phyloP scores from a whole-genome alignment of 2,329 filamentous ascomycete species.

The Colletotrichum phormii region DNA sequence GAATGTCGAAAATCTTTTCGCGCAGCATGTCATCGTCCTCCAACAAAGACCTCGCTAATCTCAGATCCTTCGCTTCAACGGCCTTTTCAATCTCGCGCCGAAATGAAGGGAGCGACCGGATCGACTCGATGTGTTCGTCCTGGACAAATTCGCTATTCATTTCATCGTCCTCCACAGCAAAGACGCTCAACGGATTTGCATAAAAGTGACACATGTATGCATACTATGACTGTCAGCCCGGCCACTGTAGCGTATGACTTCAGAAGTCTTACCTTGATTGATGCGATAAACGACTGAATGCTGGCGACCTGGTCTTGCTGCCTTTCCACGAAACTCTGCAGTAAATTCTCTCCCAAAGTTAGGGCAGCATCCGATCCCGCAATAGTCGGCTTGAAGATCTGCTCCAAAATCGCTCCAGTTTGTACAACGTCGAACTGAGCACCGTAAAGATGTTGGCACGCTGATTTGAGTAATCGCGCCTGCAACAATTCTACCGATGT shows the following conservation, averaged over 20 bases:
- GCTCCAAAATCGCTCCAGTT: constrained; percentile 77
- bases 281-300: constrained; percentile 77
- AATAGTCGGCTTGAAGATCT: constrained; percentile 75
- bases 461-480: constrained; percentile 76
- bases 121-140: constrained; percentile 72
- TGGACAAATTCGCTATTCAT: constrained; percentile 55
- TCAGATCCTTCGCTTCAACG: constrained; percentile 55
- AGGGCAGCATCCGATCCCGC: constrained; percentile 67
- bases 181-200: constrained; percentile 78
- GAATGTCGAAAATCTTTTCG: constrained; percentile 50
- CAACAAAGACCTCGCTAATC: constrained; percentile 64
- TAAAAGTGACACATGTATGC: constrained; percentile 90
- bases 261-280: constrained; percentile 68
- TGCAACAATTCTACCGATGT: constrained; percentile 86
- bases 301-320: constrained; percentile 84
- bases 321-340: constrained; percentile 74
- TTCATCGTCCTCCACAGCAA: constrained; percentile 52
- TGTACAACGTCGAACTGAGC: constrained; percentile 83
- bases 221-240: constrained; percentile 63
- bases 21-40: constrained; percentile 69
- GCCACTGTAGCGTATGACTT: neutral
- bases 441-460: constrained; percentile 75
- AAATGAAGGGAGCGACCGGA: constrained; percentile 78
- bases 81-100: constrained; percentile 62
- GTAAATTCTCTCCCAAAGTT: constrained; percentile 72